Percentiles rank a stretch among this genome's conserved stretches.
These are phyloP conservation scores for Lichenothelia convexa DNA, from an alignment of 495 filamentous ascomycete species.

Conservation along the genomic window DNA sequence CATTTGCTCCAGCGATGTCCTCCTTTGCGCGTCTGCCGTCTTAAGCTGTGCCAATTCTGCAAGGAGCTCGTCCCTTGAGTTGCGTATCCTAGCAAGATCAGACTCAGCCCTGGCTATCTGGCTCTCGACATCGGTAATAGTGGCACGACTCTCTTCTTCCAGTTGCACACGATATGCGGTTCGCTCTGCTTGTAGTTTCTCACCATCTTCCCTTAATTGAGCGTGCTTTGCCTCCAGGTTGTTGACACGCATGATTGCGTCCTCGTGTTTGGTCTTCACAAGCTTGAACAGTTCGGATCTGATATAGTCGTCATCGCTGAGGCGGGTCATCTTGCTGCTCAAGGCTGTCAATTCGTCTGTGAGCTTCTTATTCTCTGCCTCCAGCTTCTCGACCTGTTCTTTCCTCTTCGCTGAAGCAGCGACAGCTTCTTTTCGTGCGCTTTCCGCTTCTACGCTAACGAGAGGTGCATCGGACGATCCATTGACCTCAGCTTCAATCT, in stretches of 20 bases:
- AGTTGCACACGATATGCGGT: slow-evolving; percentile 62
- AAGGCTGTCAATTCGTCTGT: slow-evolving; percentile 60
- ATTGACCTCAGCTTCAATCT: slow-evolving; percentile 38
- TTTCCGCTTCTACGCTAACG: slow-evolving; percentile 39
- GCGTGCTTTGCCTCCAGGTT: slow-evolving; percentile 78
- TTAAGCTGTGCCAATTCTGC: slow-evolving; percentile 70
- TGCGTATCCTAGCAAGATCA: slow-evolving; percentile 68
- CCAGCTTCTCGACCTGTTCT: slow-evolving; percentile 61
- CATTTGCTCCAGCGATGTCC: slow-evolving; percentile 43
- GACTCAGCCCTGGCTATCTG: slow-evolving; percentile 66
- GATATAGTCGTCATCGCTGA: slow-evolving; percentile 86
- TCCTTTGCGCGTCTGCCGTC: slow-evolving; percentile 57
- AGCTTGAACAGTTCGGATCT: slow-evolving; percentile 83
- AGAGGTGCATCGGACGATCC: slow-evolving; percentile 23
- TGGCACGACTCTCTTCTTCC: slow-evolving; percentile 53
- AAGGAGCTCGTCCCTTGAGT: slow-evolving; percentile 61
- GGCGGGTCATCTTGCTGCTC: slow-evolving; percentile 42
- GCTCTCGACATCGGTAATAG: slow-evolving; percentile 56
- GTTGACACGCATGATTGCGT: slow-evolving; percentile 79
- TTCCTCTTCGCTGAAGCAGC: slow-evolving; percentile 66
- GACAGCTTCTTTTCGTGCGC: slow-evolving; percentile 50
- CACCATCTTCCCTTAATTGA: slow-evolving; percentile 65
- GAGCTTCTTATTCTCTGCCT: slow-evolving; percentile 62
- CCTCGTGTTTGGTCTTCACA: slow-evolving; percentile 76
- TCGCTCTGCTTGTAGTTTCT: slow-evolving; percentile 68